Evolutionary conservation across 192 early-diverging fungal genomes (phyloP), one percentile per base, ranked within the genome.

Genomic region (Coemansia sp.): DNA sequence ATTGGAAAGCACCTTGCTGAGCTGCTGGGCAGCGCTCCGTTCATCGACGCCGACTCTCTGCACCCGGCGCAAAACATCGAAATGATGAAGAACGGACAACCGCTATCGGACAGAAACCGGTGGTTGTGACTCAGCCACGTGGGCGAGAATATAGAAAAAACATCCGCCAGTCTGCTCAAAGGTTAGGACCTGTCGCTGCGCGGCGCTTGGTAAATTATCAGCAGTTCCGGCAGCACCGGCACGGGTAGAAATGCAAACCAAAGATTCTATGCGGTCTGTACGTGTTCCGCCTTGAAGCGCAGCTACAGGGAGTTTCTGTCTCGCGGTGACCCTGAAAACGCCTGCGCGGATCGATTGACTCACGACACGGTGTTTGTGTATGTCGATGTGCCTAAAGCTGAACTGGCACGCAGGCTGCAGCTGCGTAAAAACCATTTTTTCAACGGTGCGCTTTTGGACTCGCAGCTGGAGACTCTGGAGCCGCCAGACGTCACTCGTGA

Each of bases 21-120:
- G 17, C 52, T 33, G 16, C 69, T 91, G 1, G 80, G 75, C 36
- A 20, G 56, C 28, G 77, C 75, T 2, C 67, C 66, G 7, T 89
- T 82, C 52, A 70, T 92, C 20, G 90, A 92, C 45, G 90, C 86
- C 0, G 90, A 92, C 61, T 33, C 76, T n/a, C 69, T 89, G 36
- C 90, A 92, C 54, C 72, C 88, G 7, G 48, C 77, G 14, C 68
- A 65, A 14, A 87, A 84, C 72, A 73, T 88, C n/a, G 67, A 74
- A 17, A 89, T 89, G 63, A 92, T 92, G 90, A 63, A 84, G 10
- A 51, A 58, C 32, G 90, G 89, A 51, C 8, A 81, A 22, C 75
- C 88, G 2, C 72, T 92, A 31, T 62, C 61, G 1, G 90, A 92
- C 59, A 85, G 85, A 48, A 87, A 92, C 75, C 85, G 90, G 36